A percentile compares a stretch with the other conserved stretches of the same genome.
Conservation (phyloP, 352 stramenopile genomes). For the Globisporangium lucens region DNA sequence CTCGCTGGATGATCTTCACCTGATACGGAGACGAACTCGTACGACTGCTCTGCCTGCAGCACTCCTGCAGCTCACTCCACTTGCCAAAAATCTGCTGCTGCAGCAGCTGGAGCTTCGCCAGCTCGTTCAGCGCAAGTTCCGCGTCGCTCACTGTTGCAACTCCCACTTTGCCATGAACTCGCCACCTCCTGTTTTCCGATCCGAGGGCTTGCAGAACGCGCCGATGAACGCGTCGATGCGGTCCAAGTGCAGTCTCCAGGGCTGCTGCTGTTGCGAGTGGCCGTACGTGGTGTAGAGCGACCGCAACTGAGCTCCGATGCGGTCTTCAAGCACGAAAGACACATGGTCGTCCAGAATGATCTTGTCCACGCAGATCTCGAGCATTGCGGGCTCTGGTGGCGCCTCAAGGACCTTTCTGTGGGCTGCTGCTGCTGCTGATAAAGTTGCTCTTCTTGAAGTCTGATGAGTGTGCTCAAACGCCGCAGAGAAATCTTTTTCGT, state of each 20-base stretch:
- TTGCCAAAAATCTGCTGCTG: conserved; percentile 56
- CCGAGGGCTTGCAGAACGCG: conserved; percentile 3
- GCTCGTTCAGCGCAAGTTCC: conserved; percentile 32
- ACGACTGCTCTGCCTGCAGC: conserved; percentile 19
- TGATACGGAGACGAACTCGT: neutral
- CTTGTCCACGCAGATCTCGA: conserved; percentile 53
- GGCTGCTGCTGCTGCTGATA: neutral
- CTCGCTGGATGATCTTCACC: conserved; percentile 22
- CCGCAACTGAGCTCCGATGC: conserved; percentile 58
- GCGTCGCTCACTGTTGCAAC: conserved; percentile 30
- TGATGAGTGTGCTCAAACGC: neutral
- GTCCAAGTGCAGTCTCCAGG: conserved; percentile 43
- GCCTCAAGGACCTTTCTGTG: neutral
- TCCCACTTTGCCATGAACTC: conserved; percentile 6
- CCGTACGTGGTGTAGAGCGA: conserved; percentile 55
- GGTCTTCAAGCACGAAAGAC: conserved; percentile 60
- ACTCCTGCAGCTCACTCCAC: conserved; percentile 48
- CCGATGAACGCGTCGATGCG: conserved; percentile 46
- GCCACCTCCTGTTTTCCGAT: neutral
- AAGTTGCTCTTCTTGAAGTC: neutral
- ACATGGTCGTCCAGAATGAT: conserved; percentile 79
- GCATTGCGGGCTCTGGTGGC: conserved; percentile 12
- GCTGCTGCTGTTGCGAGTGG: conserved; percentile 44
- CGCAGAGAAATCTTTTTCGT: neutral
- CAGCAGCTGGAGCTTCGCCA: conserved; percentile 46